These are phyloP conservation scores for Ulvella scutata DNA, from an alignment of 139 green algal species.

Conservation along the genomic window DNA sequence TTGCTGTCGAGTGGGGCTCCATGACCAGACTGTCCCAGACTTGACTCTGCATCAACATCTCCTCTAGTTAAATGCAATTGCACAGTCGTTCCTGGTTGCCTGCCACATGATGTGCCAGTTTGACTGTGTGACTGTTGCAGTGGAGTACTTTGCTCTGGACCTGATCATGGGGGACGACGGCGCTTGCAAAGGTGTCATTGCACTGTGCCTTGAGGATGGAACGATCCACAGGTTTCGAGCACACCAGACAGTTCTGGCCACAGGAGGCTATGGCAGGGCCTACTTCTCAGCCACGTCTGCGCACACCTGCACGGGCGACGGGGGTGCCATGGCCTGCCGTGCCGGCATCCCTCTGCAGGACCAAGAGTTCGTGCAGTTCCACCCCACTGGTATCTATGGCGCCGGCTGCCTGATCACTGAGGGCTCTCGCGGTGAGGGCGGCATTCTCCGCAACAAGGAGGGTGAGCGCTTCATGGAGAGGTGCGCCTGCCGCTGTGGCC, in stretches of 20 bases:
- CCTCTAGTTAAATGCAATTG: too few relatives aligned
- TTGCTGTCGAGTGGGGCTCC: too few relatives aligned
- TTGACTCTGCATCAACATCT: too few relatives aligned
- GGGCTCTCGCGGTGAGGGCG: conserved; percentile 85
- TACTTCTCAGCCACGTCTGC: conserved; percentile 94
- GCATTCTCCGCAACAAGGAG: conserved; percentile 92
- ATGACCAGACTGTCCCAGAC: too few relatives aligned
- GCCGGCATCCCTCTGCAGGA: conserved; percentile 89
- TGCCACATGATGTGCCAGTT: not conserved
- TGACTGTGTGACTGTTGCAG: conserved; percentile 22
- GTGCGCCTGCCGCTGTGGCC: too few relatives aligned
- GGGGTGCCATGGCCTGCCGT: conserved; percentile 82
- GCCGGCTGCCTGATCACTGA: conserved; percentile 98
- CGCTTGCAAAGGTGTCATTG: conserved; percentile 63
- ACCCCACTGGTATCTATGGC: conserved; percentile 98
- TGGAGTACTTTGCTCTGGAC: conserved; percentile 98
- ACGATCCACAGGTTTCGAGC: conserved; percentile 86
- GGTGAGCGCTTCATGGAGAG: conserved; percentile 98
- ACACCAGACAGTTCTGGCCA: conserved; percentile 90
- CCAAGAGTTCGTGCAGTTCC: conserved; percentile 94
- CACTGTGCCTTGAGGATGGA: conserved; percentile 96
- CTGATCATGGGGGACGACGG: conserved; percentile 92
- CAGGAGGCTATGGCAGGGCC: conserved; percentile 88
- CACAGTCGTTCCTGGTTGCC: not conserved
- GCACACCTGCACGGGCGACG: conserved; percentile 98